Base-by-base conservation (phyloP, 2,329 filamentous ascomycete species). In the Exutisphaerella laricina region DNA sequence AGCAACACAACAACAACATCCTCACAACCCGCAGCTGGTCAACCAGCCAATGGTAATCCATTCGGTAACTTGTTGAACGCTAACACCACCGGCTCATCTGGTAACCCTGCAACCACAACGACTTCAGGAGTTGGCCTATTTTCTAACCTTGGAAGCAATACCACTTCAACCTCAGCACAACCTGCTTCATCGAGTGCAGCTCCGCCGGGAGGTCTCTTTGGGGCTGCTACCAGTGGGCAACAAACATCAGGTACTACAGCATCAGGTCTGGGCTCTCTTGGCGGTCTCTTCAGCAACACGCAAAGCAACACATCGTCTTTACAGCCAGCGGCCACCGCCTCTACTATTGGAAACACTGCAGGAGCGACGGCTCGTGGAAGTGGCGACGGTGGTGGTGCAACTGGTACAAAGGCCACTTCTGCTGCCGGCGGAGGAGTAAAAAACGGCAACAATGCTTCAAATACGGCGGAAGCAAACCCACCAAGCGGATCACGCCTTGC, bases 401-500 rank as follows among this genome's bases (percentile, higher is more conserved):
- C 28, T 26, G 31, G 33, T 12, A 23, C 33, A 35, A 17, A 23
- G n/a, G n/a, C 8, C 33, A 35, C 16, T 20, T 21, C 33, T 7
- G 33, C 3, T 5, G 5, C 13, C 9, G 33, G 18, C 23, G 17
- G 17, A n/a, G 20, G 18, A n/a, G 17, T 43, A 25, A 25, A 23
- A 20, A 20, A 3, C 8, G 28, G 37, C 7, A 31, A 39, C 13
- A 36, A 25, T 9, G 46, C 40, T 9, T 40, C 45, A 10, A 51
- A 48, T 23, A 94, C 86, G 3, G 74, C 79, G 23, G 89, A 89
- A 0, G 88, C 89, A 1, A 72, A 82, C 2, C 90, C 92, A 12
- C 83, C 88, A 44, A 69, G 74, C 2, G 80, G 94, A 58, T 92
- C 90, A 3, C 84, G 92, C 20, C 74, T 98, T 26, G 95, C 95